Evolutionary conservation across 2,329 filamentous ascomycete species (phyloP), one percentile per base, ranked within the genome.

Genomic region (Trichoderma atrobrunneum): DNA sequence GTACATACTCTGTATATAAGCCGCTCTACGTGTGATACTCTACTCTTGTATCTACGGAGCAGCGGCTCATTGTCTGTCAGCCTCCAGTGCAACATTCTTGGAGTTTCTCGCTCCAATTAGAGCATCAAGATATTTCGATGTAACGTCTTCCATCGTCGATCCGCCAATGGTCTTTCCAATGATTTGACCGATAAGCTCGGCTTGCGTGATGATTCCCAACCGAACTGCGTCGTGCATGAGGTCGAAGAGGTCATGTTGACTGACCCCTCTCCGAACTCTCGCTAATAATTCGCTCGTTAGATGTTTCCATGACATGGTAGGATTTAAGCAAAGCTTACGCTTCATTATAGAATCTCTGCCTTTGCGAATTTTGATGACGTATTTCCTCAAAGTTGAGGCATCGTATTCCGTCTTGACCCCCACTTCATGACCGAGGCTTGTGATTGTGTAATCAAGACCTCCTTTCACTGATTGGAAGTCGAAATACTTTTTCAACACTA

Each of bases 151-250:
- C 26, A 63, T 54, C 14, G 54, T 68, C 16, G 69, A 71, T 10
- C 61, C 69, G 10, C 69, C 69, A 5, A 71, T 54, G 2, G 69
- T 67, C 61, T 71, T 39, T 16, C 61, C 51, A 14, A 71, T 62
- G 61, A 67, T 34, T 32, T 57, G 21, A 5, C 61, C 69, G 39
- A 71, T 39, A n/a, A 71, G 30, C 43, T 71, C 61, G 24, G 61
- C 69, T 16, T 71, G 60, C 7, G 60, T 56, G 51, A 71, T 71
- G 18, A 71, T 67, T 30, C 61, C 51, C 12, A 71, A 21, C 28
- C 69, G 69, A 62, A 71, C 51, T 3, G 61, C 39, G n/a, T 71
- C 69, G 28, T 67, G 60, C 61, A 71, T 65, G 30, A 71, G 62
- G 34, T 60, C 69, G 32, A 71, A 71, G 10, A 71, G 36, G 48